Conservation (phyloP, 495 filamentous ascomycete genomes). For the Aspergillus bertholletiae region DNA sequence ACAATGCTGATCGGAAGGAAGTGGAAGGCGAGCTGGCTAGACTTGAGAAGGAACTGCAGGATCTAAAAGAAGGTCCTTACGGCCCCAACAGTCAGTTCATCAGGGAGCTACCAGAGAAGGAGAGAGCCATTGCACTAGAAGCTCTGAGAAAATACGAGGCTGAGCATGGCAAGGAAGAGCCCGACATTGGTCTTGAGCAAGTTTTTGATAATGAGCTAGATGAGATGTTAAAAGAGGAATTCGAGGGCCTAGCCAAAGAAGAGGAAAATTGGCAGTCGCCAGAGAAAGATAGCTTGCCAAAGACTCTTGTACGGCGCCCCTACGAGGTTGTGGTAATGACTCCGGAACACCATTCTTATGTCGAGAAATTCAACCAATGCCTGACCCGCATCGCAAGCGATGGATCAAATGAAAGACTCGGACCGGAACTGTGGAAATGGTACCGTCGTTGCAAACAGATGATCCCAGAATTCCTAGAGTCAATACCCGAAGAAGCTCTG, state of each 20-base stretch:
- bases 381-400: conserved; percentile 24
- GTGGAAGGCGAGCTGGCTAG: conserved; percentile 44
- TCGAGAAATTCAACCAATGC: conserved; percentile 29
- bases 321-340: conserved; percentile 21
- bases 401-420: conserved; percentile 20
- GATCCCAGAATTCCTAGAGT: conserved; percentile 32
- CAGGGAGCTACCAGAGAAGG: conserved; percentile 34
- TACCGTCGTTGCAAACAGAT: conserved; percentile 43
- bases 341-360: conserved; percentile 28
- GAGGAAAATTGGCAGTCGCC: conserved; percentile 34
- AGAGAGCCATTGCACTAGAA: conserved; percentile 38
- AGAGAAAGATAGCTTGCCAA: conserved; percentile 17
- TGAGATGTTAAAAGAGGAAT: conserved; percentile 39
- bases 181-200: conserved; percentile 25
- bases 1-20: conserved; percentile 39
- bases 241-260: conserved; percentile 37
- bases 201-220: conserved; percentile 47
- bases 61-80: conserved; percentile 39
- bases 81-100: conserved; percentile 43
- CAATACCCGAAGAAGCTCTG: conserved; percentile 33
- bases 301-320: conserved; percentile 15
- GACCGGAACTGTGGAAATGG: conserved; percentile 41
- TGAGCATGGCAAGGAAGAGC: conserved; percentile 22
- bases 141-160: conserved; percentile 40
- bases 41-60: conserved; percentile 53